A percentile compares a stretch with the other conserved stretches of the same genome.
Conservation (phyloP, 83 land plant species). For the Picea abies region DNA sequence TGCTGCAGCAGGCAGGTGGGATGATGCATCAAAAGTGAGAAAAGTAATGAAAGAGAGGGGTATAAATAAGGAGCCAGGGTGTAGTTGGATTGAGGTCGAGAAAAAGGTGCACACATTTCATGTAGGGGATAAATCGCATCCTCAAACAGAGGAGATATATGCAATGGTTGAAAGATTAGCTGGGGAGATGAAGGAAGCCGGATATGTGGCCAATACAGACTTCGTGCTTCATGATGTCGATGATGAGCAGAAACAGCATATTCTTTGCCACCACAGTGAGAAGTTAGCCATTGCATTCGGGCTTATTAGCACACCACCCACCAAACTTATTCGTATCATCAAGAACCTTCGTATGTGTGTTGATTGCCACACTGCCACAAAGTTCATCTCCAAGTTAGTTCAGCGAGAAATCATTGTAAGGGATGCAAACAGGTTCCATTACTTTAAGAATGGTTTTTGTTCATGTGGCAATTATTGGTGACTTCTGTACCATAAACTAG, state of each 20-base stretch:
- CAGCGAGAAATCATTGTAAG: constrained; percentile 1
- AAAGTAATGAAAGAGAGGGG: constrained; percentile 1
- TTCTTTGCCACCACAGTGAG: background rate
- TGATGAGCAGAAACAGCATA: background rate
- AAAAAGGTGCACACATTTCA: background rate
- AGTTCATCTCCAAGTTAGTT: background rate
- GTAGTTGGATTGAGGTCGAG: constrained; percentile 3
- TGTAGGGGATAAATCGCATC: constrained; percentile 2
- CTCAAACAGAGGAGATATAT: background rate
- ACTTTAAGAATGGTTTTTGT: constrained; percentile 1
- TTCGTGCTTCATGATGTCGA: constrained; percentile 7
- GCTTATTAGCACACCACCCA: background rate
- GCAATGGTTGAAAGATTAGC: background rate
- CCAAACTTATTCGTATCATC: background rate
- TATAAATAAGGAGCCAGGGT: background rate
- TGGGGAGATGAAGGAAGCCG: constrained; percentile 1
- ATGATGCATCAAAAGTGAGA: constrained; percentile 6
- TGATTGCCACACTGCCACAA: constrained; percentile 1
- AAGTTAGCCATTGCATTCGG: constrained; percentile 1
- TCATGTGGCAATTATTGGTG: constrained; percentile 5
- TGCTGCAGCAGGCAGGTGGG: constrained; percentile 1
- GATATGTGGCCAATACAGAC: background rate
- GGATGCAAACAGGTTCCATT: constrained; percentile 5
- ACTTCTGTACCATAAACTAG: background rate
- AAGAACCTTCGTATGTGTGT: constrained; percentile 6